phyloP scores from a whole-genome alignment of 2,329 filamentous ascomycete genomes.

The Xylariales sp. region DNA sequence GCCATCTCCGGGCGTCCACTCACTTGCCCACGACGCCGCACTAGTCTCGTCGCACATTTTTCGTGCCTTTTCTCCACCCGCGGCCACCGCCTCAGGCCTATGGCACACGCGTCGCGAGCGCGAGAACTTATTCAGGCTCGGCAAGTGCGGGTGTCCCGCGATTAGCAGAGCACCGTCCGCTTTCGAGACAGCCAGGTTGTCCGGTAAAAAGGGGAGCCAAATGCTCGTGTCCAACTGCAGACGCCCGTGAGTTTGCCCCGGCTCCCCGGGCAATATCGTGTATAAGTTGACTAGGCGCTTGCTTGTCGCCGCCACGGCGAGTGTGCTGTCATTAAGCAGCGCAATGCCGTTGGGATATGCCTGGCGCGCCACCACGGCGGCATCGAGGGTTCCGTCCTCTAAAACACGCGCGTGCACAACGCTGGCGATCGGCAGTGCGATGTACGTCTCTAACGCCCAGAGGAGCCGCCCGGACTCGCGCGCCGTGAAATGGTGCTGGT shows the following conservation, averaged over 20 bases:
- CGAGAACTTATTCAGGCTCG: slow-evolving; percentile 48
- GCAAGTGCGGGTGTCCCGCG: slow-evolving; percentile 54
- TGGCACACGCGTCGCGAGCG: slow-evolving; percentile 51
- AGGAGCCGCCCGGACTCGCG: slow-evolving; percentile 43
- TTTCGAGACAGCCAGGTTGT: slow-evolving; percentile 52
- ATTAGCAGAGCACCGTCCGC: slow-evolving; percentile 47
- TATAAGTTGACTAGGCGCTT: slow-evolving; percentile 48
- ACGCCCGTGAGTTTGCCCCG: slow-evolving; percentile 13
- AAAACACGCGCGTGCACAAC: slow-evolving; percentile 51
- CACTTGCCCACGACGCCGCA: slow-evolving; percentile 46
- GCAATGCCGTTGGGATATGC: slow-evolving; percentile 57
- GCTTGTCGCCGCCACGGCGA: slow-evolving; percentile 54
- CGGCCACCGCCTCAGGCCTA: slow-evolving; percentile 35
- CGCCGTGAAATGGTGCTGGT: slow-evolving; percentile 52
- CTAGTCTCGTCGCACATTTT: slow-evolving; percentile 31
- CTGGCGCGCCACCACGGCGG: slow-evolving; percentile 47
- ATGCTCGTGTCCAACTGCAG: slow-evolving; percentile 34
- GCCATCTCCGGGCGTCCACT: slow-evolving; percentile 51
- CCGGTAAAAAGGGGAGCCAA: slow-evolving; percentile 52
- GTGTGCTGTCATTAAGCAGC: slow-evolving; percentile 52
- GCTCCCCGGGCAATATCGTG: slow-evolving; percentile 29
- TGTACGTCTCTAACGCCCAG: slow-evolving; percentile 49
- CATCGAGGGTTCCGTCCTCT: slow-evolving; percentile 32
- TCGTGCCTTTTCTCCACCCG: slow-evolving; percentile 36
- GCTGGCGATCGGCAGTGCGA: slow-evolving; percentile 47